Conservation (phyloP, 1,284 basidiomycete species). For the Ceratobasidium sp. region DNA sequence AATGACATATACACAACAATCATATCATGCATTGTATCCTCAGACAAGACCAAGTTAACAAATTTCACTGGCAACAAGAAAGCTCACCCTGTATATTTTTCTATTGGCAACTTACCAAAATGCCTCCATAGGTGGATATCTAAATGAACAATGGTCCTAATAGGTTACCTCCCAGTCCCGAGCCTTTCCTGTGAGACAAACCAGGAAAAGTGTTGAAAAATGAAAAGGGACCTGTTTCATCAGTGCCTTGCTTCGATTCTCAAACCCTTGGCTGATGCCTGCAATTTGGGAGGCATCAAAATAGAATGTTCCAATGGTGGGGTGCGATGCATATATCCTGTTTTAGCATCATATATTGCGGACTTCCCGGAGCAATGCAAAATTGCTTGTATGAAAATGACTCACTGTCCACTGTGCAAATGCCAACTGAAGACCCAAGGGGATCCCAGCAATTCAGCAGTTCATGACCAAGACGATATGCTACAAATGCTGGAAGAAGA, state of each 20-base stretch:
- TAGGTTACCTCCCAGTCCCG: slow-evolving; percentile 39
- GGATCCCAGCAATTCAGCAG: neutral
- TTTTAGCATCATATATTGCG: neutral
- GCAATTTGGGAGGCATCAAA: slow-evolving; percentile 26
- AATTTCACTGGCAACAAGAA: slow-evolving; percentile 35
- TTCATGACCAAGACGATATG: neutral
- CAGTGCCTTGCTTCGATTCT: slow-evolving; percentile 41
- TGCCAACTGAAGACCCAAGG: slow-evolving; percentile 2
- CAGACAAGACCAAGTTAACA: slow-evolving; percentile 41
- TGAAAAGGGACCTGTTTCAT: slow-evolving; percentile 43
- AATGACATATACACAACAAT: slow-evolving; percentile 41
- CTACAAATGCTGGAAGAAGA: neutral
- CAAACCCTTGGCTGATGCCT: slow-evolving; percentile 40
- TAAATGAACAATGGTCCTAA: slow-evolving; percentile 23
- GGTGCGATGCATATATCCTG: slow-evolving; percentile 11
- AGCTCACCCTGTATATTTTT: slow-evolving; percentile 40
- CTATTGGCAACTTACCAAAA: slow-evolving; percentile 42
- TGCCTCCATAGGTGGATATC: neutral
- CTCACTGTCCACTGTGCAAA: slow-evolving; percentile 20
- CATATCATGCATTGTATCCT: slow-evolving; percentile 34
- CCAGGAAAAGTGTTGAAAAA: neutral
- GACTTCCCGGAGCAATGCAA: slow-evolving; percentile 21
- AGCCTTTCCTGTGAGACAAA: neutral
- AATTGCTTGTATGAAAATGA: neutral
- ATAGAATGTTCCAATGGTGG: slow-evolving; percentile 41